Base-by-base conservation (phyloP, 2,329 filamentous ascomycete species). In the Pseudodiploospora longispora region DNA sequence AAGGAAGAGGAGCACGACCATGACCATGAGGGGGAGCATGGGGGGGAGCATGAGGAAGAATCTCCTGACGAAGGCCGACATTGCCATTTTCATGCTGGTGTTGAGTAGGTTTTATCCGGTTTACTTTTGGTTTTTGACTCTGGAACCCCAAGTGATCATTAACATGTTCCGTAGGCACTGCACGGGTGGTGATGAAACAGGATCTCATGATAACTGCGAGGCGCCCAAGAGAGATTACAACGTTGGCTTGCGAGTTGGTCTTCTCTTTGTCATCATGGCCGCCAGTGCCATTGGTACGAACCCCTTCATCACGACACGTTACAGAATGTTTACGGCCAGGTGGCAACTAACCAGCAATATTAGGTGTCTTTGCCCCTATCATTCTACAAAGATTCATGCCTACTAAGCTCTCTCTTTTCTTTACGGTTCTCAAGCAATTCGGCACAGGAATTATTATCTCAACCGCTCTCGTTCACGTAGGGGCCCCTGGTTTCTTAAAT, bases 401-500 rank as follows among this genome's bases (percentile, higher is more conserved):
- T 4, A 61, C 69, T 30, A 74, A 70, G 42, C 55, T 69, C 9
- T 61, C 66, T 42, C 46, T 75, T 5, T 54, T 77, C 8, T 80
- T 87, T 53, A 75, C 78, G 4, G 58, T 83, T 4, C 66, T 89
- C 45, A 85, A 87, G 63, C 85, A 85, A 52, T 86, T 87, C 51
- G 83, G 83, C 3, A 86, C 83, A 0, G 83, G 83, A 9, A 77
- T 87, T 50, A 80, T 87, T 59, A 75, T 87, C 35, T 78, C 83
- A 0, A 87, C 83, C 0, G 83, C 82, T 1, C 83, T 87, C 51
- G 67, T 87, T 10, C 82, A 85, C 55, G 76, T 82, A 57, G 56
- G 71, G 9, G 35, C n/a, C 5, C 36, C 36, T 64, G 19, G 19
- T n/a, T n/a, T 9, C 36, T 27, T 8, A 37, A 37, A 37, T 12